These are phyloP conservation scores for Gastrolobium villosum DNA, from an alignment of 306 rosid genomes.

Conservation along the genomic window DNA sequence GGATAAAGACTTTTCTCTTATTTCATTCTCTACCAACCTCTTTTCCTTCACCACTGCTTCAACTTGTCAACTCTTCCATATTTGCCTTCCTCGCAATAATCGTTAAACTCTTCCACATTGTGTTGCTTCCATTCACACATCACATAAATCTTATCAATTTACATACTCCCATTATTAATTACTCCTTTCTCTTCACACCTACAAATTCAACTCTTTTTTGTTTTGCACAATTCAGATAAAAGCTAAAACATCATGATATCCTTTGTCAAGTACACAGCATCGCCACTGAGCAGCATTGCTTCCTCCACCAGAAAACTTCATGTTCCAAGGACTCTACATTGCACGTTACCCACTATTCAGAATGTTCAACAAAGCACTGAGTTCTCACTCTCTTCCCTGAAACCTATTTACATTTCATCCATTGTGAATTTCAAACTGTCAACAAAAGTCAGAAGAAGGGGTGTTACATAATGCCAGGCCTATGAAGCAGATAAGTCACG, in stretches of 20 bases:
- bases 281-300: constrained; percentile 39
- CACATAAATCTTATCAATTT: constrained; percentile 32
- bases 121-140: constrained; percentile 1
- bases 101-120: constrained; percentile 23
- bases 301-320: constrained; percentile 47
- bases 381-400: constrained; percentile 36
- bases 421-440: constrained; percentile 48
- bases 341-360: constrained; percentile 44
- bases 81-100: constrained; percentile 34
- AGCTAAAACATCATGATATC: constrained; percentile 61
- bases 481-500: constrained; percentile 75
- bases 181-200: constrained; percentile 17
- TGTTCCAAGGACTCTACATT: constrained; percentile 38
- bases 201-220: background rate
- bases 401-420: constrained; percentile 65
- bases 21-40: constrained; percentile 37
- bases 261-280: constrained; percentile 55
- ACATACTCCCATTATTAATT: constrained; percentile 30
- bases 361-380: constrained; percentile 46
- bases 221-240: constrained; percentile 34
- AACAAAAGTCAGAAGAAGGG: constrained; percentile 44
- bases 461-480: constrained; percentile 56
- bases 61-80: background rate
- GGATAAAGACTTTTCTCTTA: no score
- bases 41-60: constrained; percentile 4